phyloP scores from a whole-genome alignment of 176 grass and related monocot species.

The Ensete ventricosum region DNA sequence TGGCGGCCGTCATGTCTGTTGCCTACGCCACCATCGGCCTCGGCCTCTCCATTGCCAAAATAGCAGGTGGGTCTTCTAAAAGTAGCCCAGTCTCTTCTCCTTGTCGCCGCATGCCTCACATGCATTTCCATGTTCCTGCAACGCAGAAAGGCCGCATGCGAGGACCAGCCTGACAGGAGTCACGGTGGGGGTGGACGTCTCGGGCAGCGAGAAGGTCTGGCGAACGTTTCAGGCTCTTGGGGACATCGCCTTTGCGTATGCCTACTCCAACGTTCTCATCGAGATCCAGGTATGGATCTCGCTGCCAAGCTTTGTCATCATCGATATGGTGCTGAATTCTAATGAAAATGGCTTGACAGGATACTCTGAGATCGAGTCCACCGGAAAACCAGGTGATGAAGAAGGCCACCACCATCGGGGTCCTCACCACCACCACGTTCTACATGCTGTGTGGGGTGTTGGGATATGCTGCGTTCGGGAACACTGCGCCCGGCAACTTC shows the following conservation, averaged over 20 bases:
- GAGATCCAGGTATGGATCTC: conserved; percentile 65
- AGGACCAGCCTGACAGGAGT: conserved; percentile 74
- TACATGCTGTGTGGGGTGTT: conserved; percentile 87
- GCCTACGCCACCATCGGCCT: conserved; percentile 72
- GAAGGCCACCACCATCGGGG: conserved; percentile 74
- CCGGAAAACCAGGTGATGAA: conserved; percentile 91
- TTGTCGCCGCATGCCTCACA: background rate
- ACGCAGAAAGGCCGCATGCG: conserved; percentile 39
- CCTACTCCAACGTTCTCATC: conserved; percentile 96
- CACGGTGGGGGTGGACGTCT: conserved; percentile 61
- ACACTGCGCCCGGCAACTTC: conserved; percentile 77
- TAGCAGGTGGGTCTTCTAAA: conserved; percentile 38
- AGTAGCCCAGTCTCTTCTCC: background rate
- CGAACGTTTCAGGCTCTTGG: conserved; percentile 87
- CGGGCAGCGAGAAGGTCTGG: conserved; percentile 68
- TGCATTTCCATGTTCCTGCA: background rate
- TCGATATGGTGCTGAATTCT: too few species aligned
- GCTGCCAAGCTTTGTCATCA: background rate
- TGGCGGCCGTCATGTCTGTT: conserved; percentile 84
- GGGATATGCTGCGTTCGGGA: conserved; percentile 87
- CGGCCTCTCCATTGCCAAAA: conserved; percentile 73
- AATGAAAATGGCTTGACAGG: conserved; percentile 26
- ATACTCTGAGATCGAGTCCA: conserved; percentile 76
- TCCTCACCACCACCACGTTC: conserved; percentile 65
- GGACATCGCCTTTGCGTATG: conserved; percentile 85